Percentiles rank a stretch among this genome's conserved stretches.
phyloP scores from a whole-genome alignment of 257 asterid species.

The Cinchona pubescens region DNA sequence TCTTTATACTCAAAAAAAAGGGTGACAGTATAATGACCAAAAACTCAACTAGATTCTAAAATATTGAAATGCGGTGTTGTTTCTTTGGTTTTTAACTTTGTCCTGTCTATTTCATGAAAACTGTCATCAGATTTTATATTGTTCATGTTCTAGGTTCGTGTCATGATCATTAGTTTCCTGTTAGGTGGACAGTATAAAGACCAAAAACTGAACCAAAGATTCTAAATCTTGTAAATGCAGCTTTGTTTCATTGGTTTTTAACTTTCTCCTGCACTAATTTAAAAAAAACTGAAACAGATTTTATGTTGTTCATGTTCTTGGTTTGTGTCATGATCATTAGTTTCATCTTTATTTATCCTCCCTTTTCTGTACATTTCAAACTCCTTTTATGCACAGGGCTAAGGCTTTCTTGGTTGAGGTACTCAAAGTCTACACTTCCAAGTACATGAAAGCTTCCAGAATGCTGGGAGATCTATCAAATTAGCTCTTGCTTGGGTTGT shows the following conservation, averaged over 20 bases:
- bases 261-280: neutral
- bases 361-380: neutral
- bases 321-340: neutral
- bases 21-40: neutral
- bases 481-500: slow-evolving; percentile 90
- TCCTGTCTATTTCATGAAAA: too few relatives aligned
- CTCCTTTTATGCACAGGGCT: slow-evolving; percentile 42
- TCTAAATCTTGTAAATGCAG: too few relatives aligned
- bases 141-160: too few relatives aligned
- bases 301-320: neutral
- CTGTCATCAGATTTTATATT: too few relatives aligned
- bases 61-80: neutral
- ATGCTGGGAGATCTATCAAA: slow-evolving; percentile 99
- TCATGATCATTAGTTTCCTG: too few relatives aligned
- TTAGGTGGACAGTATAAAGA: neutral
- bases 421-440: slow-evolving; percentile 49
- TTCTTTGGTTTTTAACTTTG: neutral
- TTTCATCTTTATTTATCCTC: neutral
- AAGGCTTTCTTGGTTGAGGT: slow-evolving; percentile 65
- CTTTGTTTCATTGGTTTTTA: neutral
- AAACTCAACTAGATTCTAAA: neutral
- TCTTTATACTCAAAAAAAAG: neutral
- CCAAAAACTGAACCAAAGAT: neutral
- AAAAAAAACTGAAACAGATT: neutral
- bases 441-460: slow-evolving; percentile 81